A percentile compares a stretch with the other conserved stretches of the same genome.
These are phyloP conservation scores for Fistulina hepatica DNA, from an alignment of 1,284 basidiomycete genomes.

Conservation along the genomic window DNA sequence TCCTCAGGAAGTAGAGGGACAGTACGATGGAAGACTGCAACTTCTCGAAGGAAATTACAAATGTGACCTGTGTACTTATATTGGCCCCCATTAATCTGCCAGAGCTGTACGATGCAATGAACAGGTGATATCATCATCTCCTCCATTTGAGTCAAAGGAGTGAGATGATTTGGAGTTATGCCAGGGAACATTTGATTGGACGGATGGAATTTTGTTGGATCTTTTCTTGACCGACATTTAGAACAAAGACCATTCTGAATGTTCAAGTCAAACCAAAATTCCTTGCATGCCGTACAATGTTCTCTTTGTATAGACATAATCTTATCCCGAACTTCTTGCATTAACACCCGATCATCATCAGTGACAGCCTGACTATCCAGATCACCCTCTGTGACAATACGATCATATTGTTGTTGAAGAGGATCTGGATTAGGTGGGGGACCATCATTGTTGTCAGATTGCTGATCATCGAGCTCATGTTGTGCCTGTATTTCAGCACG, in stretches of 20 bases:
- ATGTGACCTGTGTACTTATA: constrained; percentile 12
- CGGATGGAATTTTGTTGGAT: constrained; percentile 2
- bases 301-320: constrained; percentile 4
- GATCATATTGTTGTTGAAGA: neutral
- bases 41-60: constrained; percentile 13
- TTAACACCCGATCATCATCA: constrained; percentile 2
- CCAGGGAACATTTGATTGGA: constrained; percentile 13
- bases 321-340: constrained; percentile 3
- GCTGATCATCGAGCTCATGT: neutral
- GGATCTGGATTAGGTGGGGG: neutral
- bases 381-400: neutral
- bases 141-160: constrained; percentile 12
- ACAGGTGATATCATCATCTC: constrained; percentile 14
- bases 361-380: constrained; percentile 6
- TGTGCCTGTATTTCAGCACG: neutral
- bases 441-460: neutral
- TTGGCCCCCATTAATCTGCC: constrained; percentile 13
- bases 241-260: constrained; percentile 7
- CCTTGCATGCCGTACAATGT: constrained; percentile 7
- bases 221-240: constrained; percentile 1
- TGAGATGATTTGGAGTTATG: constrained; percentile 5
- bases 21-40: constrained; percentile 4
- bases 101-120: constrained; percentile 13
- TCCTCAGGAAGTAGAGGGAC: constrained; percentile 4
- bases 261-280: constrained; percentile 13